phyloP scores from a whole-genome alignment of 2,329 filamentous ascomycete species.

The Calycina marina region DNA sequence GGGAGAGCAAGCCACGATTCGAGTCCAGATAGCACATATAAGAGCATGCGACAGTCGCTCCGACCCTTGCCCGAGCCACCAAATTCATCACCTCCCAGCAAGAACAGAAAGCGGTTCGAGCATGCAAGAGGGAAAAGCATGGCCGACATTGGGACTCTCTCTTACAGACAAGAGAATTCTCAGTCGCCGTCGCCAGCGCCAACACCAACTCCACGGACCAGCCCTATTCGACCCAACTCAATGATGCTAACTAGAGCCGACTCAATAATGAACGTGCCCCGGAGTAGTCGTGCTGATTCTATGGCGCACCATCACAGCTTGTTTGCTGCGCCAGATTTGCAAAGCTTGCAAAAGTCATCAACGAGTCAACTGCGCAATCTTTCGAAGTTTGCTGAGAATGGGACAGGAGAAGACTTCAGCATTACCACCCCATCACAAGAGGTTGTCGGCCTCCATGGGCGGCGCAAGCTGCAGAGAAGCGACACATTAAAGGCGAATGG shows the following conservation, averaged over 20 bases:
- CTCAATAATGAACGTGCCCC: constrained; percentile 24
- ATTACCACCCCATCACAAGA: constrained; percentile 69
- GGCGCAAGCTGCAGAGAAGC: constrained; percentile 65
- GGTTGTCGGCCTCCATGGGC: constrained; percentile 74
- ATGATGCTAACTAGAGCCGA: constrained; percentile 46
- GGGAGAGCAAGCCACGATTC: constrained; percentile 24
- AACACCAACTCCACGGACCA: constrained; percentile 6
- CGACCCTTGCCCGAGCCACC: constrained; percentile 59
- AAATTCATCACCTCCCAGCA: constrained; percentile 28
- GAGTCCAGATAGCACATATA: constrained; percentile 51
- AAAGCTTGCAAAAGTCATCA: constrained; percentile 72
- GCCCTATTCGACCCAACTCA: constrained; percentile 35
- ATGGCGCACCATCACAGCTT: constrained; percentile 25
- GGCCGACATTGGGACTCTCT: constrained; percentile 4
- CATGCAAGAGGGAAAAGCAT: constrained; percentile 17
- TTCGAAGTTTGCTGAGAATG: constrained; percentile 66
- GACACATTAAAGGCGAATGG: constrained; percentile 30
- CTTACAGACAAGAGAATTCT: constrained; percentile 2
- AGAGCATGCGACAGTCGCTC: constrained; percentile 60
- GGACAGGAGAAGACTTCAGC: constrained; percentile 63
- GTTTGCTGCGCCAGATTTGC: constrained; percentile 56
- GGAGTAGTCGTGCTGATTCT: constrained; percentile 15
- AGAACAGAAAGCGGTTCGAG: constrained; percentile 18
- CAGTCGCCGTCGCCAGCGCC: constrained; percentile 4
- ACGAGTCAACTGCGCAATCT: constrained; percentile 81